Conservation (phyloP, 1,284 basidiomycete species). For the Golubevia sp. region DNA sequence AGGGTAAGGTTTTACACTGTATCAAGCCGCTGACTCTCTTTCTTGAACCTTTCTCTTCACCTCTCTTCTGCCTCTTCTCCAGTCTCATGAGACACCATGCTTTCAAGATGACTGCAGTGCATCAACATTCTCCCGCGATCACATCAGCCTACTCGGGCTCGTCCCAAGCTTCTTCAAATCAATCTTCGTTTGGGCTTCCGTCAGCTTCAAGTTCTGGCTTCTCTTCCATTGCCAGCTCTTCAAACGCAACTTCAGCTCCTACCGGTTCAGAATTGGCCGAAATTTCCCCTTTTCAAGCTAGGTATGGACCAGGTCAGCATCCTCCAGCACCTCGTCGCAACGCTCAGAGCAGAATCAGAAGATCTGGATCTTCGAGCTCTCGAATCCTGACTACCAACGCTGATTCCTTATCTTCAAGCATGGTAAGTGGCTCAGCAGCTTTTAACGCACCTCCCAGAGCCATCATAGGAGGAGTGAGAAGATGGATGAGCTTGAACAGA, state of each 20-base stretch:
- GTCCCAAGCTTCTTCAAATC: background rate
- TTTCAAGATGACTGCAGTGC: slow-evolving; percentile 60
- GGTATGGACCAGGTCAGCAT: background rate
- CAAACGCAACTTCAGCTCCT: background rate
- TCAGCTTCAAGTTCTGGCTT: background rate
- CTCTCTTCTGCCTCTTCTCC: background rate
- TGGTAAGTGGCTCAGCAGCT: no score
- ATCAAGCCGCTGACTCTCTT: background rate
- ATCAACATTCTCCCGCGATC: slow-evolving; percentile 18
- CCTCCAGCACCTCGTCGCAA: slow-evolving; percentile 9
- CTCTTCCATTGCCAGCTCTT: background rate
- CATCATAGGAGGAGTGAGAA: slow-evolving; percentile 38
- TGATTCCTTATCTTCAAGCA: slow-evolving; percentile 5
- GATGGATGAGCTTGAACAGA: slow-evolving; percentile 45
- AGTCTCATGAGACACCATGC: slow-evolving; percentile 54
- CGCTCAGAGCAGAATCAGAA: background rate
- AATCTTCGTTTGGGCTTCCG: background rate
- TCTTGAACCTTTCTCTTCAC: background rate
- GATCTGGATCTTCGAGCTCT: slow-evolving; percentile 4
- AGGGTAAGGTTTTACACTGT: no score
- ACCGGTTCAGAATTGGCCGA: background rate
- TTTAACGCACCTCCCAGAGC: slow-evolving; percentile 23
- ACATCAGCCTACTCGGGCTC: background rate
- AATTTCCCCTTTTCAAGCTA: background rate
- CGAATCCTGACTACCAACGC: slow-evolving; percentile 1